phyloP scores from a whole-genome alignment of 2,329 filamentous ascomycete genomes.

The Huntiella savannae region DNA sequence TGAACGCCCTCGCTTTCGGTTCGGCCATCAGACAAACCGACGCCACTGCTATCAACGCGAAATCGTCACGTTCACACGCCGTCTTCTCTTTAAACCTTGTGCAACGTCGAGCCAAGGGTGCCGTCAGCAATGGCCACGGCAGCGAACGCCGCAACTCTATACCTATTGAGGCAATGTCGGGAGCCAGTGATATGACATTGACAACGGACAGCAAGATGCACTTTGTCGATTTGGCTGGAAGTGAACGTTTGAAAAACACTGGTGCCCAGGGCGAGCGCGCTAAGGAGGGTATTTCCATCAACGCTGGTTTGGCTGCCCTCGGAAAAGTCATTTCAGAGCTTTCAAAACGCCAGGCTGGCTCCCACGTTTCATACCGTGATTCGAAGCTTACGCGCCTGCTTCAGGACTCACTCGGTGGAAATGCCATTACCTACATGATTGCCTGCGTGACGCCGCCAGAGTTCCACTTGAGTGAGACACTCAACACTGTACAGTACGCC shows the following conservation, averaged over 20 bases:
- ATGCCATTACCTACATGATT: constrained; percentile 98
- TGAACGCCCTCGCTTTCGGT: constrained; percentile 77
- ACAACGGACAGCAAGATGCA: constrained; percentile 96
- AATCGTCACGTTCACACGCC: constrained; percentile 91
- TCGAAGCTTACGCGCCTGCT: constrained; percentile 89
- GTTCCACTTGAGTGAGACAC: constrained; percentile 90
- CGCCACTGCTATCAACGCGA: constrained; percentile 89
- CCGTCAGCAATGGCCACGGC: constrained; percentile 13
- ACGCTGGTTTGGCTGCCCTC: constrained; percentile 79
- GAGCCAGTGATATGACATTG: constrained; percentile 44
- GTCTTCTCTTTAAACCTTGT: constrained; percentile 91
- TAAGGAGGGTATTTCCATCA: constrained; percentile 94
- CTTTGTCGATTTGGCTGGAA: constrained; percentile 93
- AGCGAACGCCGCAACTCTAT: constrained; percentile 75
- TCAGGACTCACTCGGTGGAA: constrained; percentile 90
- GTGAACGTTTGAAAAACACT: constrained; percentile 92
- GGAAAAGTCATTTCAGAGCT: constrained; percentile 98
- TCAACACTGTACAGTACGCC: constrained; percentile 95
- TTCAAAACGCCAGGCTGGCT: constrained; percentile 69
- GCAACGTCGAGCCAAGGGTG: constrained; percentile 51
- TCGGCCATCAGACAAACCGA: constrained; percentile 92
- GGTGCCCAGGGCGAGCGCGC: constrained; percentile 87
- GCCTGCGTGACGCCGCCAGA: constrained; percentile 93
- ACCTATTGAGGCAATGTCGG: constrained; percentile 60
- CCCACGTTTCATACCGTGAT: constrained; percentile 93